Conservation (phyloP, 108 stramenopile genomes). For the Bacterosira constricta region DNA sequence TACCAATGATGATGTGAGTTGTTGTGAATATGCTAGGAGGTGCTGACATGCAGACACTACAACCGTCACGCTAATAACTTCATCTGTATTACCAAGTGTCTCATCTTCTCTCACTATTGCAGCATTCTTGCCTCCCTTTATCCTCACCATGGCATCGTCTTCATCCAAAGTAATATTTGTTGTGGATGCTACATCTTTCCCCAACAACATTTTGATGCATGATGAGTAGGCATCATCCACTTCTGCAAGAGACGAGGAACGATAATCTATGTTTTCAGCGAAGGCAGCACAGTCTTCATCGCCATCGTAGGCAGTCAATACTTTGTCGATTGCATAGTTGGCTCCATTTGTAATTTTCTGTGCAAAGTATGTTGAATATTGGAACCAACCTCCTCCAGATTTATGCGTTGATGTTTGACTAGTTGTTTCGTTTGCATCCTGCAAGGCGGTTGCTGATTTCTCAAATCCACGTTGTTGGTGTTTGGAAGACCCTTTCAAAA, state of each 20-base stretch:
- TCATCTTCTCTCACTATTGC: neutral
- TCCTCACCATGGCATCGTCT: constrained; percentile 5
- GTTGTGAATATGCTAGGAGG: constrained; percentile 1
- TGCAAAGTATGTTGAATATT: neutral
- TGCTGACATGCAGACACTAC: constrained; percentile 7
- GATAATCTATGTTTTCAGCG: neutral
- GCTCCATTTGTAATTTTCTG: neutral
- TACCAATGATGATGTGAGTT: neutral
- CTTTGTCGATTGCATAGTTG: neutral
- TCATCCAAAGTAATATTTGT: neutral
- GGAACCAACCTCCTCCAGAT: neutral
- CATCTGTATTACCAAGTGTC: neutral
- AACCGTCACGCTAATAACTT: neutral
- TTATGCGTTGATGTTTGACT: neutral
- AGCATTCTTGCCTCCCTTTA: neutral
- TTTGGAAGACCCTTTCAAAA: neutral
- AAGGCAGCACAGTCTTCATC: neutral
- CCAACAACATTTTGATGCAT: neutral
- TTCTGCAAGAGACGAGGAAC: neutral
- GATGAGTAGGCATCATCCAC: constrained; percentile 1
- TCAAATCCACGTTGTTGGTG: neutral
- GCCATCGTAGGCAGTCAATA: neutral
- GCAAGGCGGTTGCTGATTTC: too few relatives aligned
- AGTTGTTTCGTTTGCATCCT: neutral
- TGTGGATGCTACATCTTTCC: neutral